phyloP scores from a whole-genome alignment of 768 basidiomycete genomes.

The Fibroporia radiculosa region DNA sequence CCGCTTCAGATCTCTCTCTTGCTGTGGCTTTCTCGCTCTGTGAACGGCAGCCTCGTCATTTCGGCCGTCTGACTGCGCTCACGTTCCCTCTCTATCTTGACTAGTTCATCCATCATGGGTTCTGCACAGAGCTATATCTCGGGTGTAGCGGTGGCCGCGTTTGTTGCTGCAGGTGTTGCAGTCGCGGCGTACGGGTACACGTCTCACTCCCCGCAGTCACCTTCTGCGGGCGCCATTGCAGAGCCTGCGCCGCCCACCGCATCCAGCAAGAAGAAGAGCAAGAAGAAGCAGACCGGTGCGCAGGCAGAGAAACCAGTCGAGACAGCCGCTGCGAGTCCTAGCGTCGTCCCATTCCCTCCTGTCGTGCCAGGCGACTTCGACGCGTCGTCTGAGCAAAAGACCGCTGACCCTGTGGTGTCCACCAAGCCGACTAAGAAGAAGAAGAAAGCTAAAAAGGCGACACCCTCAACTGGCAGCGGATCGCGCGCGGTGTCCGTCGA shows the following conservation, averaged over 20 bases:
- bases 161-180: conserved; percentile 14
- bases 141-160: conserved; percentile 5
- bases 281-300: conserved; percentile 15
- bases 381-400: conserved; percentile 7
- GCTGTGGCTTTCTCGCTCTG: not conserved
- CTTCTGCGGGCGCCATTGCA: conserved; percentile 7
- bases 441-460: conserved; percentile 35
- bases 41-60: too few relatives aligned
- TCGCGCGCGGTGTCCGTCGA: conserved; percentile 10
- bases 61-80: too few relatives aligned
- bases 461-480: conserved; percentile 5
- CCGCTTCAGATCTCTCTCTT: not conserved
- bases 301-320: conserved; percentile 3
- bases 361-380: conserved; percentile 43
- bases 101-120: conserved; percentile 10
- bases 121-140: conserved; percentile 15
- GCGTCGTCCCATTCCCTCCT: conserved; percentile 28
- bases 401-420: conserved; percentile 12
- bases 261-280: conserved; percentile 13
- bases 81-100: not conserved
- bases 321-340: conserved; percentile 13
- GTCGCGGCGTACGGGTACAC: conserved; percentile 15
- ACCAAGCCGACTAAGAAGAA: conserved; percentile 34
- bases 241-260: conserved; percentile 3
- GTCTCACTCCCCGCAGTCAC: conserved; percentile 16